Conservation (phyloP, 1,284 basidiomycete species). For the Ustilago esculenta region DNA sequence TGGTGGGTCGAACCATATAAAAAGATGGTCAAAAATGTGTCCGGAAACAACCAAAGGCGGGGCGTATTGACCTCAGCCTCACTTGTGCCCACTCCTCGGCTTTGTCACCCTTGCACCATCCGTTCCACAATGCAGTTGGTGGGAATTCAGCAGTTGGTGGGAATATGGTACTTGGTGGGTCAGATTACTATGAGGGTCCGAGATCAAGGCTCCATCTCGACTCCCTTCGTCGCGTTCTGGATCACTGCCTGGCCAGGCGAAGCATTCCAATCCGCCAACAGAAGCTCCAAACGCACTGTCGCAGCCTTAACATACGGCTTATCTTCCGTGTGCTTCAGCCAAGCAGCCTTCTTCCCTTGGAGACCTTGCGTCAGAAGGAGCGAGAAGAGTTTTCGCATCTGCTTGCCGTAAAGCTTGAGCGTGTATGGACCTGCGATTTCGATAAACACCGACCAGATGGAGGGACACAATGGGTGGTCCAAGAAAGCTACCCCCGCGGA, state of each 20-base stretch:
- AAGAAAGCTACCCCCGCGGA: constrained; percentile 31
- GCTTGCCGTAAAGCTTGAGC: constrained; percentile 50
- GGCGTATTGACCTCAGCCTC: no score
- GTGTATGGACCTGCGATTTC: constrained; percentile 56
- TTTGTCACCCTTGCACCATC: no score
- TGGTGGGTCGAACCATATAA: no score
- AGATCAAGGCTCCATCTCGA: constrained; percentile 39
- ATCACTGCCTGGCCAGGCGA: constrained; percentile 13
- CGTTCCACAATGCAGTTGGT: no score
- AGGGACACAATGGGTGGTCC: constrained; percentile 54
- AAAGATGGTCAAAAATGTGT: no score
- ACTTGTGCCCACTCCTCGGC: no score
- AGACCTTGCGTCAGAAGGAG: constrained; percentile 57
- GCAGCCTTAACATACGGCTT: constrained; percentile 52
- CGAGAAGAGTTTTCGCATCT: constrained; percentile 54
- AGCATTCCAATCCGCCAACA: constrained; percentile 64
- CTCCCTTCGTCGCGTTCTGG: constrained; percentile 32
- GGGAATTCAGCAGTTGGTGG: no score
- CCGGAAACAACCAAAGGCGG: no score
- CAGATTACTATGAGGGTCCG: neutral
- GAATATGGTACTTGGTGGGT: no score
- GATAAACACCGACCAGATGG: constrained; percentile 59
- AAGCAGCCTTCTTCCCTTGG: constrained; percentile 38
- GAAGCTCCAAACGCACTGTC: constrained; percentile 56
- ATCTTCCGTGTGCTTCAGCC: constrained; percentile 34